A percentile compares a stretch with the other conserved stretches of the same genome.
These are phyloP conservation scores for Capsicum baccatum DNA, from an alignment of 257 asterid genomes.

Conservation along the genomic window DNA sequence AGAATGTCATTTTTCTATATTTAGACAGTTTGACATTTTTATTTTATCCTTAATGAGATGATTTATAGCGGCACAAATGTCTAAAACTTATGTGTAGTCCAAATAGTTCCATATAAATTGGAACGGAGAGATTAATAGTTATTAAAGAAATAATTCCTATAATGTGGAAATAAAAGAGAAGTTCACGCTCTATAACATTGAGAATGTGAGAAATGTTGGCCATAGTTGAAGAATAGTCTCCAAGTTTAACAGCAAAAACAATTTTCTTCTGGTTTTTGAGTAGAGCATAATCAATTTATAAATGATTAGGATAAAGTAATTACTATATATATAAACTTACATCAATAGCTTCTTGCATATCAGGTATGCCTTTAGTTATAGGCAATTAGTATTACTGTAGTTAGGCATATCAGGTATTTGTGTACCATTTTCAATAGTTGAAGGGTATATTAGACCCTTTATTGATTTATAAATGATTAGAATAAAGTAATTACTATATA, in stretches of 20 bases:
- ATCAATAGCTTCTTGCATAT: constrained; percentile 96
- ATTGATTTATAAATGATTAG: too few species aligned
- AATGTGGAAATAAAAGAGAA: not conserved
- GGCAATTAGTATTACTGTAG: not conserved
- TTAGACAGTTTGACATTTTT: not conserved
- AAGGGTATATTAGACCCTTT: too few species aligned
- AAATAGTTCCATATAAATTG: not conserved
- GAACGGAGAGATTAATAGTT: not conserved
- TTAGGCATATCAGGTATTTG: too few species aligned
- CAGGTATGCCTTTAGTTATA: constrained; percentile 76
- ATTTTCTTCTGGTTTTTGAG: too few species aligned
- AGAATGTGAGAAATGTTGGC: not conserved
- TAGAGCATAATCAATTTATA: too few species aligned
- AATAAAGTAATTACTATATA: too few species aligned
- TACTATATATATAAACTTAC: constrained; percentile 47
- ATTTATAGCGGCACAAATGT: not conserved
- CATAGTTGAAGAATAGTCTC: not conserved
- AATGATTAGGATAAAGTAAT: too few species aligned
- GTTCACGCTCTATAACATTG: not conserved
- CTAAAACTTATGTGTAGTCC: not conserved
- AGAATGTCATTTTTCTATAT: not conserved
- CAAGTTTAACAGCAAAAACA: not conserved
- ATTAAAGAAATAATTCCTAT: not conserved
- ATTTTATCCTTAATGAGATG: too few species aligned
- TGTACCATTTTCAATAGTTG: too few species aligned